Conservation (phyloP, 768 basidiomycete genomes). For the Pulveroboletus frians region DNA sequence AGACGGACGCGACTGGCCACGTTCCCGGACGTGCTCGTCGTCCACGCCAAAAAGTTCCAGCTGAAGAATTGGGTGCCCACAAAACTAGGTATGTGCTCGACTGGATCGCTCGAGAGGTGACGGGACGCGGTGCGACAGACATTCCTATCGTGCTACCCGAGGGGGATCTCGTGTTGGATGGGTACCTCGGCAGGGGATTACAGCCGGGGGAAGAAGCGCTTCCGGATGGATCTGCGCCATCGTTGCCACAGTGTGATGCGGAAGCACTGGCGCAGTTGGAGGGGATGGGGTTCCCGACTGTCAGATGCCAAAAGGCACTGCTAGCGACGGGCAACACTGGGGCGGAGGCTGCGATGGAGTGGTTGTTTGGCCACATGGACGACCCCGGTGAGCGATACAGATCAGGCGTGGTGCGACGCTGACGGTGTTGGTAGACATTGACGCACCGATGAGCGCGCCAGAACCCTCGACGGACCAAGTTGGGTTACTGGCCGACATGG, state of each 20-base stretch:
- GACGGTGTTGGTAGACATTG: slow-evolving; percentile 62
- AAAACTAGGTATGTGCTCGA: slow-evolving; percentile 66
- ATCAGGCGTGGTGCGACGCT: not conserved
- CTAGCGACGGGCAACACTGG: slow-evolving; percentile 78
- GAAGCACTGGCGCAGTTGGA: slow-evolving; percentile 72
- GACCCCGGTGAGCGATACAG: slow-evolving; percentile 60
- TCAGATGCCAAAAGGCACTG: slow-evolving; percentile 86
- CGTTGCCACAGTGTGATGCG: slow-evolving; percentile 64
- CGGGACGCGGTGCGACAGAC: slow-evolving; percentile 43
- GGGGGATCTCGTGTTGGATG: slow-evolving; percentile 56
- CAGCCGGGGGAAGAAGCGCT: slow-evolving; percentile 67
- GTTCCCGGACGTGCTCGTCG: slow-evolving; percentile 82
- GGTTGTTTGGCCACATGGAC: slow-evolving; percentile 94
- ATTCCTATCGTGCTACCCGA: slow-evolving; percentile 75
- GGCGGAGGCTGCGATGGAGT: slow-evolving; percentile 86
- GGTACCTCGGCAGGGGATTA: slow-evolving; percentile 64
- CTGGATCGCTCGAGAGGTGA: not conserved
- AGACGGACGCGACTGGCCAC: slow-evolving; percentile 77
- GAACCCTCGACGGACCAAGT: slow-evolving; percentile 73
- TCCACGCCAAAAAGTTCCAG: slow-evolving; percentile 93
- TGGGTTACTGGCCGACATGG: slow-evolving; percentile 80
- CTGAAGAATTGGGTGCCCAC: slow-evolving; percentile 95
- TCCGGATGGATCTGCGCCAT: slow-evolving; percentile 45
- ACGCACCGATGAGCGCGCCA: slow-evolving; percentile 35
- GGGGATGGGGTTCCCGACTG: slow-evolving; percentile 84